phyloP scores from a whole-genome alignment of 192 early-diverging fungal genomes.

The Podochytrium sp. region DNA sequence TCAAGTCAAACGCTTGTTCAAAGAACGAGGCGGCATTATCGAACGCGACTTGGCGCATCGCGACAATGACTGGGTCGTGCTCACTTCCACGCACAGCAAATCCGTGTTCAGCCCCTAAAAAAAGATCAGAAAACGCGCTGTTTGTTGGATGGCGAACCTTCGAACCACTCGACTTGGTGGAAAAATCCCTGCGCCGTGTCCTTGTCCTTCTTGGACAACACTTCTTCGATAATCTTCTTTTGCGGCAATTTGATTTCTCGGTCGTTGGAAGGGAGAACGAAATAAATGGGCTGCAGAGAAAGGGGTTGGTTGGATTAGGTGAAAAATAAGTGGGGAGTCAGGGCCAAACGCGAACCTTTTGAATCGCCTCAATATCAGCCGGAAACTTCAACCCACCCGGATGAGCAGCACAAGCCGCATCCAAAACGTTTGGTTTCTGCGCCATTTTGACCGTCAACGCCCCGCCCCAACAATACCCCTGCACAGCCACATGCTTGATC shows the following conservation, averaged over 20 bases:
- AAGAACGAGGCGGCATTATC: not conserved
- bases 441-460: conserved; percentile 7
- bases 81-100: conserved; percentile 29
- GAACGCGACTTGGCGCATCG: not conserved
- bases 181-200: not conserved
- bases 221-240: not conserved
- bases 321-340: too few relatives aligned
- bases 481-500: conserved; percentile 3
- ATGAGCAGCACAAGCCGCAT: conserved; percentile 18
- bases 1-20: not conserved
- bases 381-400: conserved; percentile 19
- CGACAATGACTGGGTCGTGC: not conserved
- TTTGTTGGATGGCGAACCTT: too few relatives aligned
- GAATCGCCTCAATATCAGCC: conserved; percentile 17
- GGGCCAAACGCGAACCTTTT: too few relatives aligned
- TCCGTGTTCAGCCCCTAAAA: conserved; percentile 22
- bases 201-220: not conserved
- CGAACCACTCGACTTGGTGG: conserved; percentile 15
- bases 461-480: conserved; percentile 30
- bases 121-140: too few relatives aligned
- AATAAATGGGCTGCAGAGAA: conserved; percentile 20
- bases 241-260: not conserved
- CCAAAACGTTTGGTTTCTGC: conserved; percentile 5
- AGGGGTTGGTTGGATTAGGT: too few relatives aligned
- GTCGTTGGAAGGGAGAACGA: conserved; percentile 12